Base-by-base conservation (phyloP, 1,139 yeast species). In the Zygotorulaspora mrakii region DNA sequence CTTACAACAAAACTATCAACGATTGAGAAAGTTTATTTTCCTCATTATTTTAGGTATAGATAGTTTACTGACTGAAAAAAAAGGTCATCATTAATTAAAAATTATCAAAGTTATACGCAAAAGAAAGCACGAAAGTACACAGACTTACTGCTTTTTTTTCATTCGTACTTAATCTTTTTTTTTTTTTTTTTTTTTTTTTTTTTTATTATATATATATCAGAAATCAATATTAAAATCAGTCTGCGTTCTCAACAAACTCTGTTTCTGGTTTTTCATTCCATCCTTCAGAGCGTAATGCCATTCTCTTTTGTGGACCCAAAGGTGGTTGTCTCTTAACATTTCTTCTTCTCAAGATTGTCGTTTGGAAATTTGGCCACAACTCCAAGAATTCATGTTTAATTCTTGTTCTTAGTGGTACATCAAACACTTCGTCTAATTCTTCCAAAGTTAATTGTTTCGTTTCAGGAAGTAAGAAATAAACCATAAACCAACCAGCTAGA, bases 341-440 rank as follows among this genome's bases (percentile, higher is more conserved):
- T 52, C 70, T 70, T 43, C 74, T 65, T 57, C 74, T 71, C 33
- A 69, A 47, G 11, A 70, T 48, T 31, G 57, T 34, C 34, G 62
- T 53, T 55, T 73, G 71, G 56, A 78, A 44, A 44, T 67, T 62
- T 53, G 71, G 68, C 49, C 65, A 49, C 36, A 78, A 53, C 38
- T 69, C 69, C 44, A 59, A 65, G 24, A 73, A 67, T 58, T 79
- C 82, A 59, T 76, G 78, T 28, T 53, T 59, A 6, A 85, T 82
- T 51, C 80, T 83, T 37, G 70, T 64, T 41, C 65, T 48, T 39
- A 71, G 53, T 7, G 83, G 74, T 14, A 80, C 82, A 35, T 71
- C 71, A 54, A 81, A 81, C 21, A 80, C 83, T 35, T 79, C 84
- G 55, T 80, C 86, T 61, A 81, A 71, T 57, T 81, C 88, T 62